Evolutionary conservation across 2,329 filamentous ascomycete genomes (phyloP).

Genomic region (Fusarium kyushuense): DNA sequence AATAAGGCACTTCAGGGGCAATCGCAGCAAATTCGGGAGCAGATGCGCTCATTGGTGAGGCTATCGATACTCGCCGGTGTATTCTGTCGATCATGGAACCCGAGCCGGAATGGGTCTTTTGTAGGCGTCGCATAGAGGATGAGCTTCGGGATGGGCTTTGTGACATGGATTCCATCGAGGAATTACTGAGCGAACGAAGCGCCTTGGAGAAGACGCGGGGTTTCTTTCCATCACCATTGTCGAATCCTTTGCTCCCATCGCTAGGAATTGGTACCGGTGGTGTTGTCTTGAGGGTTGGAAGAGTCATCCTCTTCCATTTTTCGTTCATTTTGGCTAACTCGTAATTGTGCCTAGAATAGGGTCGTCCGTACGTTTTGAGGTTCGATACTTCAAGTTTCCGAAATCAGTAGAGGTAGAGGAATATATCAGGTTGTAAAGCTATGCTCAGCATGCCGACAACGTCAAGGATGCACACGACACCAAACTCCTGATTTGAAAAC

Average conservation of each 20-base stretch:
- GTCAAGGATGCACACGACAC: constrained; percentile 23
- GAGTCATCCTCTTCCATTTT: constrained; percentile 53
- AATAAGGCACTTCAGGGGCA: constrained; percentile 51
- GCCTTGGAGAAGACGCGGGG: constrained; percentile 54
- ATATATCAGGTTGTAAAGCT: constrained; percentile 26
- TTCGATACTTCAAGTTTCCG: constrained; percentile 10
- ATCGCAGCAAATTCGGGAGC: constrained; percentile 49
- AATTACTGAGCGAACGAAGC: constrained; percentile 56
- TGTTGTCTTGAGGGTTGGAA: constrained; percentile 47
- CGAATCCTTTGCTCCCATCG: constrained; percentile 38
- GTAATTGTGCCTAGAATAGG: neutral
- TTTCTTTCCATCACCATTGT: constrained; percentile 51
- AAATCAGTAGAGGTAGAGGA: constrained; percentile 18
- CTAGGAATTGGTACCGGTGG: constrained; percentile 41
- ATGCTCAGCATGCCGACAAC: constrained; percentile 39
- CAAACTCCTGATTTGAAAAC: constrained; percentile 27
- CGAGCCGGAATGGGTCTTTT: constrained; percentile 55
- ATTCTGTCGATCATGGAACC: constrained; percentile 58
- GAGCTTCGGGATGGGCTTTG: constrained; percentile 50
- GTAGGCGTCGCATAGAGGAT: constrained; percentile 51
- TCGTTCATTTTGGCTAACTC: constrained; percentile 49
- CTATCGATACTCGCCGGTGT: constrained; percentile 56
- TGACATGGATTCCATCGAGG: constrained; percentile 57
- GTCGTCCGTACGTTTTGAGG: constrained; percentile 12
- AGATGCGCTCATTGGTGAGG: constrained; percentile 50